Conservation (phyloP, 1,284 basidiomycete genomes). For the Amylostereum areolatum region DNA sequence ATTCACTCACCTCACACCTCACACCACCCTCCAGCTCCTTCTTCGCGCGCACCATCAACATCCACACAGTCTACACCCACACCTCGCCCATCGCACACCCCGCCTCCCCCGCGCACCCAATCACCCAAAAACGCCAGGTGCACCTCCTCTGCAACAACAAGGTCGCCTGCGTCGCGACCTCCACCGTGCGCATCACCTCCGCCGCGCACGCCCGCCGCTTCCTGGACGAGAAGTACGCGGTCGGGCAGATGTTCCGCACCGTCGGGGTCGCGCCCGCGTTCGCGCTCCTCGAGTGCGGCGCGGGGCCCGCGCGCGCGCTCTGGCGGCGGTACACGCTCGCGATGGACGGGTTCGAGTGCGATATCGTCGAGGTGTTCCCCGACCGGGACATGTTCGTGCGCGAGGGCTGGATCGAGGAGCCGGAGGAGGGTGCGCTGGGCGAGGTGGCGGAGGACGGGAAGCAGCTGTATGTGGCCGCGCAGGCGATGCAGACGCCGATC, state of each 20-base stretch:
- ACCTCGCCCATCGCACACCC: slow-evolving; percentile 31
- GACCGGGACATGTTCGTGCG: slow-evolving; percentile 55
- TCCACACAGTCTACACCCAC: slow-evolving; percentile 49
- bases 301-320: slow-evolving; percentile 27
- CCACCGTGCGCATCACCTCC: slow-evolving; percentile 51
- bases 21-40: slow-evolving; percentile 39
- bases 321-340: slow-evolving; percentile 53
- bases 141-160: slow-evolving; percentile 52
- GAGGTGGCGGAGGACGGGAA: too few species aligned
- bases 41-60: slow-evolving; percentile 52
- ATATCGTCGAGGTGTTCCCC: slow-evolving; percentile 63
- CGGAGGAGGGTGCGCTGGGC: too few species aligned
- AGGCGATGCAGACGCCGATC: too few species aligned
- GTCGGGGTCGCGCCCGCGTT: slow-evolving; percentile 49
- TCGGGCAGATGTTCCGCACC: slow-evolving; percentile 64
- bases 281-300: slow-evolving; percentile 46
- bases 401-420: too few species aligned
- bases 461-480: too few species aligned
- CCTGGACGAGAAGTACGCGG: slow-evolving; percentile 61
- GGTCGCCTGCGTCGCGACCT: slow-evolving; percentile 55
- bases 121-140: slow-evolving; percentile 58
- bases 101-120: slow-evolving; percentile 42
- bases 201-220: slow-evolving; percentile 51
- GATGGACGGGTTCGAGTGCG: slow-evolving; percentile 51
- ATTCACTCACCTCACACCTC: background rate